phyloP scores from a whole-genome alignment of 768 basidiomycete species.

The Pleurotus tuber-regium region DNA sequence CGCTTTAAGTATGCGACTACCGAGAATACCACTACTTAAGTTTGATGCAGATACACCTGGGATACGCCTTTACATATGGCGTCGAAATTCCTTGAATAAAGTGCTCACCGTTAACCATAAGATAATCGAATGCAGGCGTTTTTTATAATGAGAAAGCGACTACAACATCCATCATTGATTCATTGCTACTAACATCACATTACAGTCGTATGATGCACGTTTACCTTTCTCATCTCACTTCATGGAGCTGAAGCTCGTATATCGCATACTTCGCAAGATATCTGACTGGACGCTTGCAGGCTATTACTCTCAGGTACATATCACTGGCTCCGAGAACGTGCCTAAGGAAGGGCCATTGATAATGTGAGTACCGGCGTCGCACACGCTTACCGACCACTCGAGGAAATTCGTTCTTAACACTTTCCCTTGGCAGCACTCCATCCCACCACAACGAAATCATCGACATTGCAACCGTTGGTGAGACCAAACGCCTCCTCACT shows the following conservation, averaged over 20 bases:
- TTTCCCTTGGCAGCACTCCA: conserved; percentile 38
- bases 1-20: no score
- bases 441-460: conserved; percentile 72
- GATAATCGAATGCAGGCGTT: no score
- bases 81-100: no score
- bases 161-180: no score
- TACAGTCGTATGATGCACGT: no score
- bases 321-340: conserved; percentile 57
- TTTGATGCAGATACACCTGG: no score
- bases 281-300: conserved; percentile 58
- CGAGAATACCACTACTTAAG: no score
- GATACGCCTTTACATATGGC: no score
- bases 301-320: conserved; percentile 61
- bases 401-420: neutral
- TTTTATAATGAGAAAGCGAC: no score
- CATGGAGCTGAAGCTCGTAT: conserved; percentile 53
- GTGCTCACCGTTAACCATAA: no score
- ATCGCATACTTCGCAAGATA: conserved; percentile 55
- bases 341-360: conserved; percentile 56
- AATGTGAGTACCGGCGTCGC: conserved; percentile 37
- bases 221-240: neutral
- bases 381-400: neutral
- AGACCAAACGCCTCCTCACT: conserved; percentile 10
- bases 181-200: no score
- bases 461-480: conserved; percentile 48